A percentile compares a stretch with the other conserved stretches of the same genome.
These are phyloP conservation scores for Cercospora brassicicola DNA, from an alignment of 2,329 filamentous ascomycete species.

Conservation along the genomic window DNA sequence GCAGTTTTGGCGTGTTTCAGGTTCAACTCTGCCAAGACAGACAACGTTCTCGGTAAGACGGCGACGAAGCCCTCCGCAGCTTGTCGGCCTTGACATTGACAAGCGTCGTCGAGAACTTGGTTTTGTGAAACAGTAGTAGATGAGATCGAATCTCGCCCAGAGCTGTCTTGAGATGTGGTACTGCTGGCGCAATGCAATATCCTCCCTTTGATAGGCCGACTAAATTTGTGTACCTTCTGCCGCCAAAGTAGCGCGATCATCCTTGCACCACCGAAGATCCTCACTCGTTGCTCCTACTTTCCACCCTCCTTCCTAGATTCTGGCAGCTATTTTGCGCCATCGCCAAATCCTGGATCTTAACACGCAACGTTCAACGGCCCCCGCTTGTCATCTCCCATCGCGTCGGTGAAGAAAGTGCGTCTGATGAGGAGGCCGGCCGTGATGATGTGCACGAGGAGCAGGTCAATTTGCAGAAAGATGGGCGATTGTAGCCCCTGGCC, in stretches of 20 bases:
- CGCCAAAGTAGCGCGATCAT: neutral
- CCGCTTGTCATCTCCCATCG: neutral
- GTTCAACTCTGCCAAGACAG: neutral
- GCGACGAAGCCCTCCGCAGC: neutral
- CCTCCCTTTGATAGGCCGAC: neutral
- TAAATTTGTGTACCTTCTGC: neutral
- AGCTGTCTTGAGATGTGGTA: neutral
- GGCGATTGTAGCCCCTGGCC: neutral
- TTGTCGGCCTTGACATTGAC: neutral
- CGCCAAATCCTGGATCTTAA: constrained; percentile 12
- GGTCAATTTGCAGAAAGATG: neutral
- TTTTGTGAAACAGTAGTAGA: neutral
- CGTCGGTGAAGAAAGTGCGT: neutral
- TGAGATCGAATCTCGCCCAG: neutral
- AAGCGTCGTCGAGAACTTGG: neutral
- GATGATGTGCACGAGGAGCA: neutral
- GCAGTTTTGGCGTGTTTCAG: neutral
- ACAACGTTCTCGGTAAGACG: neutral
- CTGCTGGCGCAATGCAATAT: neutral
- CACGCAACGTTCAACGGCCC: constrained; percentile 1
- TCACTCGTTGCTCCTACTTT: neutral
- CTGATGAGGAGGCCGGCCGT: neutral
- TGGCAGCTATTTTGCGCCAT: neutral
- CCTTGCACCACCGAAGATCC: constrained; percentile 1
- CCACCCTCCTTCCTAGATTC: neutral